Base-by-base conservation (phyloP, 352 stramenopile genomes). In the Phytophthora constricta region DNA sequence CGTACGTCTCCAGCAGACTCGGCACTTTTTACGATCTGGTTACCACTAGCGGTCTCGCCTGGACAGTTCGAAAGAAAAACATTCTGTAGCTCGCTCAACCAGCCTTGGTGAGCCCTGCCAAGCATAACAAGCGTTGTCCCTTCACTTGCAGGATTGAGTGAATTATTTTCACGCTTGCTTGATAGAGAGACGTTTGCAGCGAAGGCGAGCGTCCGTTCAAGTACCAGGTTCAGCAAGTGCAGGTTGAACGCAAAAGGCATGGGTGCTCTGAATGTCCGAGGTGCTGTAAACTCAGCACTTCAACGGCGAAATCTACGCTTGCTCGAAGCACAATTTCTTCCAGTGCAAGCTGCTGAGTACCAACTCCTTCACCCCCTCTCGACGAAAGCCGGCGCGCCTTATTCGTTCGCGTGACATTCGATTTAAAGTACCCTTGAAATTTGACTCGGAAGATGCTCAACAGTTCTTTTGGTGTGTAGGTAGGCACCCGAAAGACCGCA, bases 71-170 rank as follows among this genome's bases (percentile, higher is more conserved):
- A 56, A 11, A 89, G 70, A 17, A 85, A 87, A 16, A 87, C 27
- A 22, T 75, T 77, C 19, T 80, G 70, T 17, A 83, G 34, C 20
- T 86, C 78, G 26, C 79, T 88, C 19, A 86, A 34, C 83, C 83
- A 91, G 27, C 72, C 77, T 27, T 91, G 83, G 57, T 91, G 83
- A 0, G 85, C 69, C 43, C 84, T 88, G 0, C 83, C 83, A 0
- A 91, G 74, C 10, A 73, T 58, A 4, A 91, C 63, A 0, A 91
- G 68, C 13, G 77, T 80, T 0, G 67, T 67, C 19, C 55, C 64
- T 33, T 70, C 62, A 10, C 49, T 51, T n/a, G 55, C 41, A 22
- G 23, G 10, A 62, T 17, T 51, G 33, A 22, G 2, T 41, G 31
- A 20, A 20, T 39, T 60, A 19, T 10, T 27, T 39, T 27, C 26